Evolutionary conservation across 2,329 filamentous ascomycete genomes (phyloP).

Genomic region (Cladophialophora yegresii): DNA sequence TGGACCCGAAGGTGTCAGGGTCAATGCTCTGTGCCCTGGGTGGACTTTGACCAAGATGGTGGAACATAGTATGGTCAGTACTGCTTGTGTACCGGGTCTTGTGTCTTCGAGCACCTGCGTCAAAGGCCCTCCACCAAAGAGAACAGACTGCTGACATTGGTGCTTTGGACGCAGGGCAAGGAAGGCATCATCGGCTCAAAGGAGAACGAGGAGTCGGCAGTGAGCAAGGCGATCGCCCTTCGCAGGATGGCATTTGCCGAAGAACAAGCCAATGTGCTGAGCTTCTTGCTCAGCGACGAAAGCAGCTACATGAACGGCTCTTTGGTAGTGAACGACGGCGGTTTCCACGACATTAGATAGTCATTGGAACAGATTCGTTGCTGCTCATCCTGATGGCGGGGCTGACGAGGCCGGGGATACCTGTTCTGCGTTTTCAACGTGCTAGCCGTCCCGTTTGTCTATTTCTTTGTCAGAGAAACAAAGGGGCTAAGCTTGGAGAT

Average conservation of each 20-base stretch:
- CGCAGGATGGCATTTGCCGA: conserved; percentile 29
- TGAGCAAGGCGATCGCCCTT: conserved; percentile 23
- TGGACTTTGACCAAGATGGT: conserved; percentile 32
- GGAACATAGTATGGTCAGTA: conserved; percentile 21
- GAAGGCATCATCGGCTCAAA: conserved; percentile 29
- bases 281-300: conserved; percentile 31
- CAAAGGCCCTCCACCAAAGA: background rate
- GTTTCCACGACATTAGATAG: conserved; percentile 32
- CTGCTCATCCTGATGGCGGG: no score
- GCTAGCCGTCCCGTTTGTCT: conserved; percentile 54
- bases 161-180: conserved; percentile 7
- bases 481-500: conserved; percentile 58
- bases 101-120: background rate
- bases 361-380: background rate
- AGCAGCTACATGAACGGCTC: conserved; percentile 31
- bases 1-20: conserved; percentile 28
- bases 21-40: conserved; percentile 31
- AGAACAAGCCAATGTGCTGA: conserved; percentile 30
- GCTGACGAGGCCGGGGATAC: background rate
- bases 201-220: conserved; percentile 26
- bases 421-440: conserved; percentile 50
- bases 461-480: conserved; percentile 58
- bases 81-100: background rate
- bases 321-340: conserved; percentile 27
- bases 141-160: background rate